These are phyloP conservation scores for Debaryomyces udenii DNA, from an alignment of 1,139 yeast genomes.

Conservation along the genomic window DNA sequence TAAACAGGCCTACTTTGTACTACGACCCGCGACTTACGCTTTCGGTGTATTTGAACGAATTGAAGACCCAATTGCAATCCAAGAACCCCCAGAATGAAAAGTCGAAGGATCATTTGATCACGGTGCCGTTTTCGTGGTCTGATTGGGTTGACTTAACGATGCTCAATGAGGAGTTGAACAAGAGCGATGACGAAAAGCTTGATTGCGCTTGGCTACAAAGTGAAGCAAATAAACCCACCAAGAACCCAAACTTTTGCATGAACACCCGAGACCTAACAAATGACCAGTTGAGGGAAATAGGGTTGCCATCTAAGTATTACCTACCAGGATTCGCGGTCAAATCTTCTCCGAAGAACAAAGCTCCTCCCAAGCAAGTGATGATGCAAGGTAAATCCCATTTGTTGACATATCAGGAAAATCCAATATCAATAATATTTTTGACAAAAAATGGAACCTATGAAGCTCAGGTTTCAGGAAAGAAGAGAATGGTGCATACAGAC, in stretches of 20 bases:
- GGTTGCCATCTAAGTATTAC: constrained; percentile 20
- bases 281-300: constrained; percentile 18
- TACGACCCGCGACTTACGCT: constrained; percentile 32
- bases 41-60: constrained; percentile 25
- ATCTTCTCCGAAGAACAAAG: constrained; percentile 30
- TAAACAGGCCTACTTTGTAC: constrained; percentile 19
- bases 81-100: constrained; percentile 23
- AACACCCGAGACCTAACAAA: constrained; percentile 19
- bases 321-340: constrained; percentile 32
- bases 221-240: constrained; percentile 28
- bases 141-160: constrained; percentile 35
- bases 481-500: constrained; percentile 30
- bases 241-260: constrained; percentile 23
- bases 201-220: constrained; percentile 30
- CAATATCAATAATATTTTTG: constrained; percentile 21
- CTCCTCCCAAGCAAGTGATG: constrained; percentile 32
- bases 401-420: constrained; percentile 22
- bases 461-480: constrained; percentile 16
- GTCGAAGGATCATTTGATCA: constrained; percentile 12
- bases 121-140: constrained; percentile 32
- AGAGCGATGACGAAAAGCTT: constrained; percentile 15
- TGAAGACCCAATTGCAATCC: constrained; percentile 19
- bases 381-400: constrained; percentile 31
- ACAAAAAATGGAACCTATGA: constrained; percentile 23
- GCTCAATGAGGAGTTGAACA: constrained; percentile 20